Percentiles rank a stretch among this genome's conserved stretches.
phyloP scores from a whole-genome alignment of 352 stramenopile genomes.

The Phytophthora podocarpi region DNA sequence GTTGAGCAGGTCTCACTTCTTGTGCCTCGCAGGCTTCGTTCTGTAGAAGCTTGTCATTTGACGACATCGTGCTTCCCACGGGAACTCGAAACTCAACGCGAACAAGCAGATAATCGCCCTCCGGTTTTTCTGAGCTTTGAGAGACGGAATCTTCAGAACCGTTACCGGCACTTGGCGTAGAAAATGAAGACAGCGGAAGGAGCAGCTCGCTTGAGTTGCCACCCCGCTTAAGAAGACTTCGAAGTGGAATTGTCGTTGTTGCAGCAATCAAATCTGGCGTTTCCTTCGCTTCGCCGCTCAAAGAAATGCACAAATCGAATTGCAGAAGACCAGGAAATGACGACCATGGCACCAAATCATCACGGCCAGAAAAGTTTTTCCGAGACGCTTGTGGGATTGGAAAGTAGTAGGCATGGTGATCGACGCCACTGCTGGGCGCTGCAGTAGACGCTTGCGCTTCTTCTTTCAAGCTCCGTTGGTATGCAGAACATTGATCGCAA shows the following conservation, averaged over 20 bases:
- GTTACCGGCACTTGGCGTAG: slow-evolving; percentile 6
- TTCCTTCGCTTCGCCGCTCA: slow-evolving; percentile 73
- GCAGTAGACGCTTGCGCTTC: background rate
- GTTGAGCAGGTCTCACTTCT: slow-evolving; percentile 7
- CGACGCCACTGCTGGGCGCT: slow-evolving; percentile 50
- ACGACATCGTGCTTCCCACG: slow-evolving; percentile 18
- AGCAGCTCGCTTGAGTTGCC: slow-evolving; percentile 42
- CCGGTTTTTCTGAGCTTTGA: slow-evolving; percentile 17
- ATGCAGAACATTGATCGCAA: slow-evolving; percentile 56
- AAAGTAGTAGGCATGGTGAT: slow-evolving; percentile 87
- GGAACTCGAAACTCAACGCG: slow-evolving; percentile 55
- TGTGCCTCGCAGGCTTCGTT: slow-evolving; percentile 17
- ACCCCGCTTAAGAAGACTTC: slow-evolving; percentile 37
- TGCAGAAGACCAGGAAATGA: slow-evolving; percentile 71
- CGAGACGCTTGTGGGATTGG: slow-evolving; percentile 75
- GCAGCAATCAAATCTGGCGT: slow-evolving; percentile 68
- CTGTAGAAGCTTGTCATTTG: slow-evolving; percentile 19
- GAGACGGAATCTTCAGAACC: background rate
- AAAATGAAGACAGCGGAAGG: slow-evolving; percentile 44
- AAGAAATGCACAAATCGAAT: slow-evolving; percentile 78
- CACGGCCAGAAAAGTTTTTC: slow-evolving; percentile 78
- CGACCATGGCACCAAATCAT: slow-evolving; percentile 79
- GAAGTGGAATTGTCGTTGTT: slow-evolving; percentile 55
- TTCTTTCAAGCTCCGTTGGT: slow-evolving; percentile 23
- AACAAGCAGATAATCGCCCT: slow-evolving; percentile 56